Evolutionary conservation across 1,284 basidiomycete species (phyloP).

Genomic region (Pseudozyma sp.): DNA sequence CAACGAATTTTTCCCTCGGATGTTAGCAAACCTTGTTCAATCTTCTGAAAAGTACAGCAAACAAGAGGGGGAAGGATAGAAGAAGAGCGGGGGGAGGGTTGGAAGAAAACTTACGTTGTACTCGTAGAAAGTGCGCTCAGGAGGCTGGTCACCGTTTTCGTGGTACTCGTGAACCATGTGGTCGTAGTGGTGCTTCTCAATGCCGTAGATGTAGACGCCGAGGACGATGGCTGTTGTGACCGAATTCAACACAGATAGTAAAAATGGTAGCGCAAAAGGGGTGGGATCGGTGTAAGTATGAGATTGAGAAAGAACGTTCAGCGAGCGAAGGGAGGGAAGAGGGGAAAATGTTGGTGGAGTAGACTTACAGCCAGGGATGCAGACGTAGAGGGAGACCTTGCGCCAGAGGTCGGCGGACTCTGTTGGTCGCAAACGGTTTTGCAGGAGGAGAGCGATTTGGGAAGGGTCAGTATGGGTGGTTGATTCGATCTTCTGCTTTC

Average conservation of each 20-base stretch:
- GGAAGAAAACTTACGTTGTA: slow-evolving; percentile 52
- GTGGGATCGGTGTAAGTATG: neutral
- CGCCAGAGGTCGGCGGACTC: slow-evolving; percentile 65
- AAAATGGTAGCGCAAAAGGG: neutral
- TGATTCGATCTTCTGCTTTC: neutral
- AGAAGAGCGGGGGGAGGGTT: neutral
- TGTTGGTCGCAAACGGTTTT: slow-evolving; percentile 23
- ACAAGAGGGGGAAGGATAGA: neutral
- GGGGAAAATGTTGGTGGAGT: no score
- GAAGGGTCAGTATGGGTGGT: slow-evolving; percentile 2
- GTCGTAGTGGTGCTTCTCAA: slow-evolving; percentile 62
- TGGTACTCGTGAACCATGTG: slow-evolving; percentile 62
- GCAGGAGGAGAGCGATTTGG: no score
- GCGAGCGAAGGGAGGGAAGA: no score
- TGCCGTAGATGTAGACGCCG: slow-evolving; percentile 65
- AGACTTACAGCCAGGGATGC: slow-evolving; percentile 60
- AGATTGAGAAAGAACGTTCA: no score
- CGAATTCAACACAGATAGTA: neutral
- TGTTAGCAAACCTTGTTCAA: no score
- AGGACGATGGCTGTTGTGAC: slow-evolving; percentile 49
- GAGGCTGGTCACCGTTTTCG: slow-evolving; percentile 60
- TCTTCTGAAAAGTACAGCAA: neutral
- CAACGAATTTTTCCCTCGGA: no score
- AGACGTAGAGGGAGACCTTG: slow-evolving; percentile 59
- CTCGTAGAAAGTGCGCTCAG: slow-evolving; percentile 61